A percentile compares a stretch with the other conserved stretches of the same genome.
Evolutionary conservation across 257 asterid species (phyloP).

Genomic region (Buddleja alternifolia): DNA sequence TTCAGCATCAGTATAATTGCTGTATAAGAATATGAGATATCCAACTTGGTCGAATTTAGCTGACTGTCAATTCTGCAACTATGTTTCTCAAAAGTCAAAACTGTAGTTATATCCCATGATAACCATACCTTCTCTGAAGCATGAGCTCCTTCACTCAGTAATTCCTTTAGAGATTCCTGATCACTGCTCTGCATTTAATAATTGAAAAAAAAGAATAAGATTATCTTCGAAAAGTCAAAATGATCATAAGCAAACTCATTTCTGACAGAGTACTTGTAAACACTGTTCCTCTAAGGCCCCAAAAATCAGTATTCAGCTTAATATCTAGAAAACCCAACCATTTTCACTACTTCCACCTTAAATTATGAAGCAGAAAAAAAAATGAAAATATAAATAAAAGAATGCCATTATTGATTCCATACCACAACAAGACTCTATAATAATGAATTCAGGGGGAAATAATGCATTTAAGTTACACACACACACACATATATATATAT

Average conservation of each 20-base stretch:
- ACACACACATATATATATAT: too few relatives aligned
- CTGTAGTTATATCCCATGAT: background rate
- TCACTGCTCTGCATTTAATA: constrained; percentile 62
- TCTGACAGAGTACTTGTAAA: background rate
- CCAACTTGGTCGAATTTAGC: constrained; percentile 7
- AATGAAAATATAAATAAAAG: background rate
- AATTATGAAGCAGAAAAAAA: too few relatives aligned
- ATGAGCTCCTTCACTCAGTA: constrained; percentile 37
- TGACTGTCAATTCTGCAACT: background rate
- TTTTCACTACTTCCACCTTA: constrained; percentile 15
- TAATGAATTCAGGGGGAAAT: too few relatives aligned
- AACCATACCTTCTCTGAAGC: constrained; percentile 49
- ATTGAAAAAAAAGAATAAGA: constrained; percentile 8
- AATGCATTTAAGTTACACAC: too few relatives aligned
- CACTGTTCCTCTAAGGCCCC: background rate
- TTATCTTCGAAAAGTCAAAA: background rate
- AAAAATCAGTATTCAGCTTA: background rate
- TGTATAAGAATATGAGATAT: background rate
- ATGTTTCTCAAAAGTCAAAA: background rate
- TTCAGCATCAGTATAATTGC: background rate
- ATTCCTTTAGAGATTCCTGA: constrained; percentile 62
- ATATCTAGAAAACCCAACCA: background rate
- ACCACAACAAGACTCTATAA: background rate
- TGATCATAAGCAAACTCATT: background rate
- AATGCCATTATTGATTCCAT: background rate